phyloP scores from a whole-genome alignment of 495 filamentous ascomycete genomes.

The Chaetomium tenue region DNA sequence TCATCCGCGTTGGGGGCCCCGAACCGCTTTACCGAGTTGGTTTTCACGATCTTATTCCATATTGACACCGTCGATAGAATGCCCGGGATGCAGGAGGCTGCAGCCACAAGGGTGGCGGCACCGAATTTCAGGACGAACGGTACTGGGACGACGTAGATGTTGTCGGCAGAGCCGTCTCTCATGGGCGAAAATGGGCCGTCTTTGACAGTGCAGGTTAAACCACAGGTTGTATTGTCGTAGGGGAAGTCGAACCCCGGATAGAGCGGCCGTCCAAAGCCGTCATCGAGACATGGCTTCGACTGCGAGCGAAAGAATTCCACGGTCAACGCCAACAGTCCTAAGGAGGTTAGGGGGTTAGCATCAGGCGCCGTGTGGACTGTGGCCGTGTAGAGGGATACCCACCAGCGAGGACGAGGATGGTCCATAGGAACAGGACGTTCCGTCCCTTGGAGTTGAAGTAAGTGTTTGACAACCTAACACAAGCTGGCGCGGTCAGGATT shows the following conservation, averaged over 20 bases:
- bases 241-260: constrained; percentile 34
- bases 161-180: constrained; percentile 47
- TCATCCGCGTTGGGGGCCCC: constrained; percentile 39
- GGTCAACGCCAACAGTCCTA: constrained; percentile 55
- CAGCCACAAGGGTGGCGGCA: constrained; percentile 55
- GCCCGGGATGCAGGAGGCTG: constrained; percentile 59
- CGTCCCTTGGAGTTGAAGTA: constrained; percentile 60
- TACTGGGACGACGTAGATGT: constrained; percentile 56
- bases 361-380: background rate
- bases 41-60: constrained; percentile 59
- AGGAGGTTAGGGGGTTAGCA: background rate
- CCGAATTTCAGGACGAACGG: constrained; percentile 52
- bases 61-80: constrained; percentile 57
- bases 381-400: constrained; percentile 17
- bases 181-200: constrained; percentile 51
- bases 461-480: constrained; percentile 54
- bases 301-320: constrained; percentile 57
- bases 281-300: constrained; percentile 43
- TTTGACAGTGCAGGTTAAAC: constrained; percentile 42
- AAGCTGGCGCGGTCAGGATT: constrained; percentile 57
- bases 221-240: constrained; percentile 41
- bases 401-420: constrained; percentile 55
- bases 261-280: constrained; percentile 13
- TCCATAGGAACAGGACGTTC: constrained; percentile 63
- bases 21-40: constrained; percentile 51